Evolutionary conservation across 306 rosid species (phyloP).

Genomic region (Sesbania bispinosa): DNA sequence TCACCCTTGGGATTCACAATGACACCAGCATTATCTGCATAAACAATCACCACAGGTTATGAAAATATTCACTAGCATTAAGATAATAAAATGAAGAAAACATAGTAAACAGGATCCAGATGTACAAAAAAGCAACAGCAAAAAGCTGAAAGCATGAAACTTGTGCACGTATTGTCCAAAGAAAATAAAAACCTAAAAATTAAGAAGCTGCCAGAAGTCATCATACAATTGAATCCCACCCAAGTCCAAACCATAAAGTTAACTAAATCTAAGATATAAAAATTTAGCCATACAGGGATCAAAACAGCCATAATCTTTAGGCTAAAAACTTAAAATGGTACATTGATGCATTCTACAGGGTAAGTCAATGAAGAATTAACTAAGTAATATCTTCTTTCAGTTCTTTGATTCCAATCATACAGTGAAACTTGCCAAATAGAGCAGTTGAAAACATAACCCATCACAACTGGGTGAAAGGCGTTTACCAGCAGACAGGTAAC

Average conservation of each 20-base stretch:
- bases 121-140: background rate
- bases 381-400: too few relatives aligned
- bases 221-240: background rate
- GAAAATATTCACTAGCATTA: background rate
- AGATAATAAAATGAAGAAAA: background rate
- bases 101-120: background rate
- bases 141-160: too few relatives aligned
- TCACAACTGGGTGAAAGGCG: too few relatives aligned
- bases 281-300: too few relatives aligned
- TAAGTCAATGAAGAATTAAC: too few relatives aligned
- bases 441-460: too few relatives aligned
- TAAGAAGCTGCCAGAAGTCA: background rate
- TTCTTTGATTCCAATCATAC: too few relatives aligned
- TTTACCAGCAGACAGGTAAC: slow-evolving; percentile 53
- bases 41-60: background rate
- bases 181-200: background rate
- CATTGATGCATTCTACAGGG: too few relatives aligned
- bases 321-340: background rate
- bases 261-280: background rate
- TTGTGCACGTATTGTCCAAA: too few relatives aligned
- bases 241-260: background rate
- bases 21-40: slow-evolving; percentile 84
- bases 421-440: too few relatives aligned
- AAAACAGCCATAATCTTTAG: background rate
- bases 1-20: slow-evolving; percentile 91